Base-by-base conservation (phyloP, 75 land plant species). In the Cryptomeria japonica region DNA sequence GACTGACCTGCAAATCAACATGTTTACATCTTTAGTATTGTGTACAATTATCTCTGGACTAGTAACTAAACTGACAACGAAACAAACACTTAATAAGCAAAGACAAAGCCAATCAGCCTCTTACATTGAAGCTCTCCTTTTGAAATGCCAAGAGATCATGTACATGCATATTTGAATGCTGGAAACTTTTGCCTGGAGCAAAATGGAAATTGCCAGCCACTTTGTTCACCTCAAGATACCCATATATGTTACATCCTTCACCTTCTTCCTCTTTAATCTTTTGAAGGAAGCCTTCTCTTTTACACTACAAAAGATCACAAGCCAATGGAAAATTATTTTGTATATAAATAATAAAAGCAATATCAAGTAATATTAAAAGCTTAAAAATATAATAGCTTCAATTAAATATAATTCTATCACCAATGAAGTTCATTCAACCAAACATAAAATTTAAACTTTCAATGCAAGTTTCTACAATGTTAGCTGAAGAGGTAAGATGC, bases 171-270 rank as follows among this genome's bases (percentile, higher is more conserved):
- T 92, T 90, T 89, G 96, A 91, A 88, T 94, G 99, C n/a, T 96
- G 96, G 88, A 98, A 95, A 89, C 99, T 93, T 91, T 96, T 98
- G 85, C 99, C 99, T 64, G 99, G 97, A 61, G 99, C 94, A 93
- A 98, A 97, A 87, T 98, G 99, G 83, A 98, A 97, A 89, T 97
- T 98, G 56, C 99, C 99, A 82, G 97, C 99, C 11, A 98, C 99
- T 88, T 98, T 98, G 86, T 95, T 97, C 87, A 97, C 99, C 92
- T 98, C 99, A 90, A 98, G 80, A 80, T 92, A 95, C 64, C 99
- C 99, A 93, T 96, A 91, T 77, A 98, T 87, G 47, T 97, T 97
- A 83, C 99, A 98, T 70, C 99, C 99, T 90, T 98, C 99, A 84
- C 99, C 99, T 85, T 94, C 96, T 90, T 98, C 99, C 73, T 96